A percentile compares a stretch with the other conserved stretches of the same genome.
These are phyloP conservation scores for Ophiostoma pallidulum DNA, from an alignment of 2,329 filamentous ascomycete genomes.

Conservation along the genomic window DNA sequence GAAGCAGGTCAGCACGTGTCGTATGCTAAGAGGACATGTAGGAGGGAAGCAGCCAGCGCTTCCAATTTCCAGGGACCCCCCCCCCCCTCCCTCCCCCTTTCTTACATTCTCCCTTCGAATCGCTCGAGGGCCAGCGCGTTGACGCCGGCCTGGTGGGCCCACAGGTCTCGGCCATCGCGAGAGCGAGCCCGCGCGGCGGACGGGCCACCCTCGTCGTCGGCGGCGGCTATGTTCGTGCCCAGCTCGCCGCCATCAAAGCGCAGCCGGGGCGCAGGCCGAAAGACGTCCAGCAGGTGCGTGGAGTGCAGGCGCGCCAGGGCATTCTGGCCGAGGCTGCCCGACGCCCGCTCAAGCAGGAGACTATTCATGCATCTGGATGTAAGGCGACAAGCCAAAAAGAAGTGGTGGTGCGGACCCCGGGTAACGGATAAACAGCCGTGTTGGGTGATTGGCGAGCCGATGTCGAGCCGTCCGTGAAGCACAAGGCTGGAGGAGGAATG, in stretches of 20 bases:
- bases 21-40: neutral
- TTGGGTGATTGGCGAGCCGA: neutral
- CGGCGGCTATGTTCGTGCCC: slow-evolving; percentile 22
- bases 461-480: neutral
- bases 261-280: slow-evolving; percentile 57
- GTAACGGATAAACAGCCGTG: no score
- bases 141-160: slow-evolving; percentile 70
- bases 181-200: neutral
- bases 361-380: slow-evolving; percentile 52
- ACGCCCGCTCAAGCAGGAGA: slow-evolving; percentile 65
- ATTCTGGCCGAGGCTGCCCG: slow-evolving; percentile 55
- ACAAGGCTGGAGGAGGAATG: neutral
- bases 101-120: slow-evolving; percentile 65
- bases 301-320: slow-evolving; percentile 57
- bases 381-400: no score
- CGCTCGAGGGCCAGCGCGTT: slow-evolving; percentile 72
- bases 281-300: slow-evolving; percentile 56
- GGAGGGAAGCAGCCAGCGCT: neutral
- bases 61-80: no score
- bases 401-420: no score
- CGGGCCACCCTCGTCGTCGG: slow-evolving; percentile 11
- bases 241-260: slow-evolving; percentile 58
- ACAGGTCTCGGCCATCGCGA: slow-evolving; percentile 25
- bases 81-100: no score
- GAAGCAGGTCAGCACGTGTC: neutral